Base-by-base conservation (phyloP, 176 grass and related monocot genomes). In the Carex littledalei region DNA sequence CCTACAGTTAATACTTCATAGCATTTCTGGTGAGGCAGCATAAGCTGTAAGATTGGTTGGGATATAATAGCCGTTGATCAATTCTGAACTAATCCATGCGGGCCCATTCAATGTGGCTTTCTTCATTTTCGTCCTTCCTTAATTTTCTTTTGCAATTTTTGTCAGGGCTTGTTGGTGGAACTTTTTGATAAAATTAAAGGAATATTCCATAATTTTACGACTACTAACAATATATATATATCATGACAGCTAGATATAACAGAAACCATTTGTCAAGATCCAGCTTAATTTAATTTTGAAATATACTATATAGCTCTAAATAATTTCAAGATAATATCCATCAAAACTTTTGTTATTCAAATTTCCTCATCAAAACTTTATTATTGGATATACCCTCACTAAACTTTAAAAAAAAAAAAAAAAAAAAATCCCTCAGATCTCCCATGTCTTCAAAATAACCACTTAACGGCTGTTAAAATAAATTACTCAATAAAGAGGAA, bases 51-150 rank as follows among this genome's bases (percentile, higher is more conserved):
- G 45, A 76, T 29, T 24, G 60, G 10, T 29, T 14, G n/a, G 20
- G 8, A 74, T 50, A 11, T 75, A 50, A 75, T 53, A 78, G 47
- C 74, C 50, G 74, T 78, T 56, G 71, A 22, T 78, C 74, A 78
- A 78, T 78, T 56, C 50, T 41, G 14, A 78, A 56, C 50, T 78
- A 26, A 26, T 26, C 57, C 74, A 55, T 56, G 12, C 56, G 47
- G 74, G 74, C 50, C 22, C 14, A 56, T 78, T 78, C 17, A 78
- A 78, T 78, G 74, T 24, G 4, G 4, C 12, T 53, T 52, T 29
- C 10, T 29, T 75, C 1, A 21, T 26, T 52, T 50, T 29, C 45
- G 24, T 75, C 6, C 18, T 75, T 75, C 26, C 18, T 29, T 26
- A 26, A 26, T 26, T 26, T 26, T 26, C 26, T 26, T 26, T 0